Base-by-base conservation (phyloP, 164 flowering plant species). In the Umbellularia californica region DNA sequence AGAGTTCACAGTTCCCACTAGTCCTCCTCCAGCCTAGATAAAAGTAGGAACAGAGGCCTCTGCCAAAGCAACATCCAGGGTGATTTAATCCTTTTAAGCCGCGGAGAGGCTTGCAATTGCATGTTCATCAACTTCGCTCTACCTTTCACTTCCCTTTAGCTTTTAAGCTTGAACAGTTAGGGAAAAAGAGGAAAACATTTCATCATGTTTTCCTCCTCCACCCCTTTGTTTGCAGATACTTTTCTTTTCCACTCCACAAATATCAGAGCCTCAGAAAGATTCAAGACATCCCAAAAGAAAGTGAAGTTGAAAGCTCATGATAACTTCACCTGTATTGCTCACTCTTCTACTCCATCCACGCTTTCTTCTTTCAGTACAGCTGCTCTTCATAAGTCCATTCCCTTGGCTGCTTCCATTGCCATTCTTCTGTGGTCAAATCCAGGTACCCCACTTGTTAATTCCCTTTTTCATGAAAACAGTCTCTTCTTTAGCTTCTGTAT, bases 381-480 rank as follows among this genome's bases (percentile, higher is more conserved):
- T 14, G 47, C 70, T 50, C 70, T 65, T 9, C 75, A 73, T 5
- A 64, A 50, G 15, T 33, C 75, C n/a, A 3, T 65, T 30, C 69
- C 75, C 10, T 41, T 73, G 20, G 75, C 60, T 73, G 69, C 69
- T 47, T 33, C 75, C 10, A 3, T 65, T 73, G 65, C 75, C 15
- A 64, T 73, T 25, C 58, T 73, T 73, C 70, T 73, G 33, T 64
- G 75, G 58, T 64, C 75, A 24, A 10, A n/a, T 73, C 75, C 75
- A 73, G 75, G 75, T 73, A 47, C n/a, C 60, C 60, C 60, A 15
- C 60, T 55, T 20, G 17, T 30, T 30, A 30, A 30, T 3, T 30
- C 35, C 35, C 35, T 41, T 41, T 41, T 41, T 41, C 47, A 41
- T 41, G 11, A 41, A 41, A 5, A 41, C 47, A 5, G 9, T 41